Evolutionary conservation across 805 yeast species (phyloP), one percentile per base, ranked within the genome.

Genomic region (Candida tallmaniae): DNA sequence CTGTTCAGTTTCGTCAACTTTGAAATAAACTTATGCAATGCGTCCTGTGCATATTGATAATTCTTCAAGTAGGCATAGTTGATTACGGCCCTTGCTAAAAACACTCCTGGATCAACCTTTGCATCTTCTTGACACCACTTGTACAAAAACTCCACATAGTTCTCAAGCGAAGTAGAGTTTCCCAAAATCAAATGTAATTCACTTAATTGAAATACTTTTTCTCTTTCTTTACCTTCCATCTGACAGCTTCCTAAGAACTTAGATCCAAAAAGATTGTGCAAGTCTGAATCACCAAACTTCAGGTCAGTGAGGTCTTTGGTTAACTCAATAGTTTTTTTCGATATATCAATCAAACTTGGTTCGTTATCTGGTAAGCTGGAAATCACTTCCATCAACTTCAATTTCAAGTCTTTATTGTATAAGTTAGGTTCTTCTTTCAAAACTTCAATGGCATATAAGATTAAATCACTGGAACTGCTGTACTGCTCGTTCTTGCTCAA

Each of bases 391-490:
- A 74, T 62, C 40, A 76, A 48, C 42, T 63, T 62, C 27, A 70
- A 55, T 33, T 75, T 74, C 21, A 74, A 58, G 5, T 60, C 62
- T 16, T 65, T 63, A 13, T 48, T 45, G 3, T 42, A 40, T 9
- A 58, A 48, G 3, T 71, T 51, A 11, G 63, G 65, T 6, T 79
- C 72, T 26, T 69, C 70, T 14, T 66, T 74, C 46, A 80, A 80
- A 1, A 85, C 77, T 35, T 80, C 87, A n/a, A 88, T 48, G 52
- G 90, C 55, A 53, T 86, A 86, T 17, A 70, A 56, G 7, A 81
- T 70, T 45, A 90, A 64, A 52, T 93, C 97, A 11, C 84, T 72
- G 9, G 89, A 87, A 19, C 89, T 81, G 17, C 90, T 94, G 36
- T 74, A 81, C 58, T 86, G 88, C 31, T 75, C 68, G 37, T 82